phyloP scores from a whole-genome alignment of 2,329 filamentous ascomycete species.

The Calonectria montana region DNA sequence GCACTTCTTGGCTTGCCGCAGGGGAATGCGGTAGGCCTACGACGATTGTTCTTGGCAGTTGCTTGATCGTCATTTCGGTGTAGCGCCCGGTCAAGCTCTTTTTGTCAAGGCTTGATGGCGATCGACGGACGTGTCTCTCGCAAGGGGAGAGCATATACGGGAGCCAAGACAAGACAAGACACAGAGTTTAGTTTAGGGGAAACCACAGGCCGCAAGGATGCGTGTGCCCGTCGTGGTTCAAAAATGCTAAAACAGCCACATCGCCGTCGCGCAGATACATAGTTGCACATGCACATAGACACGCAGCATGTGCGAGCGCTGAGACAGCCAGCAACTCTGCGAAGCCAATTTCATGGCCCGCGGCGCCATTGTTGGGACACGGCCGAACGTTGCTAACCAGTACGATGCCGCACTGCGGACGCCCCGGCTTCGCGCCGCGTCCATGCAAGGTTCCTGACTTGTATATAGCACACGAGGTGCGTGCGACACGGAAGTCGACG shows the following conservation, averaged over 20 bases:
- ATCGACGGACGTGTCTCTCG: constrained; percentile 27
- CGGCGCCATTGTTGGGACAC: neutral
- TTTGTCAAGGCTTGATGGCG: constrained; percentile 33
- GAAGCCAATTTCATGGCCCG: neutral
- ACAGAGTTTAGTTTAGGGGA: neutral
- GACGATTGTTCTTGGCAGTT: constrained; percentile 23
- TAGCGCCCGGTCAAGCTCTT: constrained; percentile 28
- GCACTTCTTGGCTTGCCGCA: constrained; percentile 15
- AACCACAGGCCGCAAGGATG: constrained; percentile 4
- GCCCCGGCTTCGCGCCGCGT: constrained; percentile 11
- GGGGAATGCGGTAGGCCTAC: constrained; percentile 25
- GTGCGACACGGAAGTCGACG: constrained; percentile 3
- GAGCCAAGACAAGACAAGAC: constrained; percentile 3
- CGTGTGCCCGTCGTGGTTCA: constrained; percentile 2
- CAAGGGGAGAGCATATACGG: constrained; percentile 3
- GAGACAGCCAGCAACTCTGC: neutral
- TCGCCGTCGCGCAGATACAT: neutral
- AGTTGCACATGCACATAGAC: neutral
- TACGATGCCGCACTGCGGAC: constrained; percentile 1
- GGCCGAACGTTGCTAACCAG: constrained; percentile 5
- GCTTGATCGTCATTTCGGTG: constrained; percentile 15
- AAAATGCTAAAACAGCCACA: constrained; percentile 6
- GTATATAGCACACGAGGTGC: neutral
- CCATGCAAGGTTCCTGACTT: constrained; percentile 19
- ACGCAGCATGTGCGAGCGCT: neutral